phyloP scores from a whole-genome alignment of 139 green algal species.

The Micractinium sp. region DNA sequence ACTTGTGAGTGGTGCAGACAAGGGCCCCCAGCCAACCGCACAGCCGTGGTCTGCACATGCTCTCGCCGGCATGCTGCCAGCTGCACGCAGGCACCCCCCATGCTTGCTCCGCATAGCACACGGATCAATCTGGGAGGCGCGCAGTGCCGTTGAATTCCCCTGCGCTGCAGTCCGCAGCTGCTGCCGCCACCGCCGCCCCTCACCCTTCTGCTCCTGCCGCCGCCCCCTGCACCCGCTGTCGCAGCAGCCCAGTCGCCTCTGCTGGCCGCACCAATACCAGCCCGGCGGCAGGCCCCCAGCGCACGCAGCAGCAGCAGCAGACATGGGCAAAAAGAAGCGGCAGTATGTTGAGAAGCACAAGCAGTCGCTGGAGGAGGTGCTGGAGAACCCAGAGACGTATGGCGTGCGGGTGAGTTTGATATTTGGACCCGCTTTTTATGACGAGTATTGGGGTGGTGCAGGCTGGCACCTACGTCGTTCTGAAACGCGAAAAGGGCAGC shows the following conservation, averaged over 20 bases:
- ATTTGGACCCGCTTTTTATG: no score
- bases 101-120: no score
- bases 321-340: constrained; percentile 45
- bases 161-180: neutral
- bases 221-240: neutral
- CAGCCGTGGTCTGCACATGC: no score
- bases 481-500: no score
- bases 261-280: neutral
- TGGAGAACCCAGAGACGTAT: constrained; percentile 73
- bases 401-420: constrained; percentile 68
- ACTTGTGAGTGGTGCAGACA: no score
- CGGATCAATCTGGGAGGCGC: no score
- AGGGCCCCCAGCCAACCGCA: no score
- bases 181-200: neutral
- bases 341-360: constrained; percentile 55
- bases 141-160: no score
- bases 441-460: no score
- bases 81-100: no score
- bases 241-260: neutral
- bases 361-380: constrained; percentile 64
- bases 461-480: no score
- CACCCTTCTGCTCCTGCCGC: neutral
- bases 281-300: neutral
- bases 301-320: neutral
- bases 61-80: no score